These are phyloP conservation scores for Zopfia rhizophila DNA, from an alignment of 2,329 filamentous ascomycete species.

Conservation along the genomic window DNA sequence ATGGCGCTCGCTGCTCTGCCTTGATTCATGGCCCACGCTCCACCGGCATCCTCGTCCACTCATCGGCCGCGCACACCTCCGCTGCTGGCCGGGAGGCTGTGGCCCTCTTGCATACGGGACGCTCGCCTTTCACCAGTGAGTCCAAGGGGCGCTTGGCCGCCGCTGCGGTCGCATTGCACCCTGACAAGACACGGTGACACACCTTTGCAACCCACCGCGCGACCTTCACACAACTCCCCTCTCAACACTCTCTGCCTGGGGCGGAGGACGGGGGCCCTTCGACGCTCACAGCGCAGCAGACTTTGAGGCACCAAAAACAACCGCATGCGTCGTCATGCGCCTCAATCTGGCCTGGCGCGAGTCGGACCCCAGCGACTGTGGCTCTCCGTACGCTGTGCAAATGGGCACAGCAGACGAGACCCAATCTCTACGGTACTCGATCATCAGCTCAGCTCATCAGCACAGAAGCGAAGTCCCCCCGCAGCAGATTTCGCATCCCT, in stretches of 20 bases:
- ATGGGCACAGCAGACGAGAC: too few species aligned
- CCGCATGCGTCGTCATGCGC: conserved; percentile 13
- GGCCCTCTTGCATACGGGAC: conserved; percentile 28
- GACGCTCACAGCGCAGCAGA: conserved; percentile 43
- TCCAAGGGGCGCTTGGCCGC: conserved; percentile 10
- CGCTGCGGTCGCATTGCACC: conserved; percentile 27
- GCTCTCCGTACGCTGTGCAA: too few species aligned
- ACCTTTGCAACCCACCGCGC: conserved; percentile 33
- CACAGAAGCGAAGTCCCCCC: too few species aligned
- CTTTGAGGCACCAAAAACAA: conserved; percentile 32
- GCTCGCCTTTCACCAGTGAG: not conserved
- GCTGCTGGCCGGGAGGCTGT: conserved; percentile 38
- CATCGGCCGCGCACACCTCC: conserved; percentile 25
- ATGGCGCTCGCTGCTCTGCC: conserved; percentile 5
- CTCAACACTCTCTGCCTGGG: conserved; percentile 25
- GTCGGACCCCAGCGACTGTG: too few species aligned
- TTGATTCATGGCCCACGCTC: conserved; percentile 21
- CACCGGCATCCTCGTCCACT: too few species aligned
- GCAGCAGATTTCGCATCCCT: too few species aligned
- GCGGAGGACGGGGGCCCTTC: conserved; percentile 28
- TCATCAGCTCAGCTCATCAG: too few species aligned
- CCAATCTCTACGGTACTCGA: too few species aligned
- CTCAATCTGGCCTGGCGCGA: not conserved
- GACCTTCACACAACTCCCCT: too few species aligned
- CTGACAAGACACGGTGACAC: conserved; percentile 8